Percentiles rank a stretch among this genome's conserved stretches.
phyloP scores from a whole-genome alignment of 164 flowering plant species.

The Warburgia ugandensis region DNA sequence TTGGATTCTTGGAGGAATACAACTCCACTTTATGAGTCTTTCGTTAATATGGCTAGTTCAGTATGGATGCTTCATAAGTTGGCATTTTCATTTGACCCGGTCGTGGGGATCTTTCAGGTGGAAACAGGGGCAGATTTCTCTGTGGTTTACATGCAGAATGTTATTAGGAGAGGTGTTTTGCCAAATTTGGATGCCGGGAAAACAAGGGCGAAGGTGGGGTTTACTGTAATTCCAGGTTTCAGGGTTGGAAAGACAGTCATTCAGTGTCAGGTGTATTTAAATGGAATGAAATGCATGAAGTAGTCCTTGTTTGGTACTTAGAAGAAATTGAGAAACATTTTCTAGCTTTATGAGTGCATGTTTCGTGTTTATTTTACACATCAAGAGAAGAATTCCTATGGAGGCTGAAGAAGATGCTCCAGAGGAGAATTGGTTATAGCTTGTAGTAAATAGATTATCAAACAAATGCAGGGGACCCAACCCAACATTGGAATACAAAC shows the following conservation, averaged over 20 bases:
- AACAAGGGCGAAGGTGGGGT: conserved; percentile 57
- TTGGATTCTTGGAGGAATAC: conserved; percentile 70
- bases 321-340: neutral
- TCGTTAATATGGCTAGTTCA: conserved; percentile 78
- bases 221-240: conserved; percentile 90
- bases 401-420: conserved; percentile 1
- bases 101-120: conserved; percentile 77
- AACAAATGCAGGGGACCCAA: too few relatives aligned
- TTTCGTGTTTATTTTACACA: neutral
- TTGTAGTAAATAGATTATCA: neutral
- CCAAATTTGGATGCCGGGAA: conserved; percentile 10
- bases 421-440: neutral
- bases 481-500: too few relatives aligned
- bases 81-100: conserved; percentile 70
- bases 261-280: conserved; percentile 80
- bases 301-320: neutral
- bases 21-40: conserved; percentile 54
- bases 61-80: conserved; percentile 84
- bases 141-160: conserved; percentile 80
- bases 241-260: conserved; percentile 68
- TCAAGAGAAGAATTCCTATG: neutral
- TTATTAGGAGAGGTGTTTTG: conserved; percentile 24
- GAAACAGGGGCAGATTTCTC: conserved; percentile 73
- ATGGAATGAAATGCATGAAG: conserved; percentile 21
- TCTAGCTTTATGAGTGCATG: neutral